These are phyloP conservation scores for Gracilaria caudata DNA, from an alignment of 23 red algal species.

Conservation along the genomic window DNA sequence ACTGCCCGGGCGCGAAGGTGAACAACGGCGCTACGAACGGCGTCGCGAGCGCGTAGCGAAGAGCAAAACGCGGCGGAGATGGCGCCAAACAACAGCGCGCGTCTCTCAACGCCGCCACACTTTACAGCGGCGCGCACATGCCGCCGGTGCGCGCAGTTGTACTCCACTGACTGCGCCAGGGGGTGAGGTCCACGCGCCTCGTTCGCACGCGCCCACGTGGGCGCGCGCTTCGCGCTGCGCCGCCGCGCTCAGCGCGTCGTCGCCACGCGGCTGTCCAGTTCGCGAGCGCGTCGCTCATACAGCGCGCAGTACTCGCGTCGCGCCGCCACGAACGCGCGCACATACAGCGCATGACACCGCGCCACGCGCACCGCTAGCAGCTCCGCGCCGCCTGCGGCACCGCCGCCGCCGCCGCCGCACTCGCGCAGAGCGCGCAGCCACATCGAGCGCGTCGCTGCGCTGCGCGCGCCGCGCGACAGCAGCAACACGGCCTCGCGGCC, in stretches of 20 bases:
- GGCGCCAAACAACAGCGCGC: neutral
- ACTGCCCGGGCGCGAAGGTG: neutral
- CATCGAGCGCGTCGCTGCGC: neutral
- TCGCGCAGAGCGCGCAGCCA: too few species aligned
- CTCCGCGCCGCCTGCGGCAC: neutral
- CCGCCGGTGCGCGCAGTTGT: neutral
- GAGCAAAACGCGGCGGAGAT: neutral
- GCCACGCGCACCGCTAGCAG: neutral
- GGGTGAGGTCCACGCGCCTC: too few species aligned
- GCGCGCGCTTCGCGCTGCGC: neutral
- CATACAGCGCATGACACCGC: slow-evolving; percentile 11
- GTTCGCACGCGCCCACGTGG: too few species aligned
- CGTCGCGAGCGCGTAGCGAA: neutral
- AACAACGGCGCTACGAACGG: too few species aligned
- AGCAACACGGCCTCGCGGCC: neutral
- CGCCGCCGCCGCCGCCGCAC: neutral
- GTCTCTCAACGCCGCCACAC: too few species aligned
- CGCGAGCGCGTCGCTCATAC: neutral
- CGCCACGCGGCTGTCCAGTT: neutral
- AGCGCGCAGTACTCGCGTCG: slow-evolving; percentile 19
- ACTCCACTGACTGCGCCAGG: too few species aligned
- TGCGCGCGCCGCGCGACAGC: slow-evolving; percentile 1
- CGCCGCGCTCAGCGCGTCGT: neutral
- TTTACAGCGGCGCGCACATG: slow-evolving; percentile 1
- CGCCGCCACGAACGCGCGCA: neutral